A percentile compares a stretch with the other conserved stretches of the same genome.
phyloP scores from a whole-genome alignment of 2,329 filamentous ascomycete genomes.

The Aspergillus costaricaensis region DNA sequence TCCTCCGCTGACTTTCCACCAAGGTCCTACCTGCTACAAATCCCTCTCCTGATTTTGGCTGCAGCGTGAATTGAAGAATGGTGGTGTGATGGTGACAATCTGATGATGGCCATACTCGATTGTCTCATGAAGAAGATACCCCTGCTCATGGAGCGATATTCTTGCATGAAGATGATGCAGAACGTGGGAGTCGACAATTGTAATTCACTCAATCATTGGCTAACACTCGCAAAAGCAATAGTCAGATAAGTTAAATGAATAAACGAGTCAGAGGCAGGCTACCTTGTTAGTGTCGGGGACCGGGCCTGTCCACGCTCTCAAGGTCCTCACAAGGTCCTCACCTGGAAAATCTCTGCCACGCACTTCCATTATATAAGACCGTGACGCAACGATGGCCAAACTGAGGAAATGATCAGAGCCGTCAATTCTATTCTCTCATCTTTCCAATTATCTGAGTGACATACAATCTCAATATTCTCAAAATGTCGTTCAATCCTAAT shows the following conservation, averaged over 20 bases:
- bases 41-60: not conserved
- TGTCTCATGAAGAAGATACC: not conserved
- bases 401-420: constrained; percentile 1
- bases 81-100: not conserved
- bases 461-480: not conserved
- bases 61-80: not conserved
- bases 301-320: not conserved
- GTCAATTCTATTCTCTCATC: not conserved
- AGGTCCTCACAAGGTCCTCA: constrained; percentile 1
- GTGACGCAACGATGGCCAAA: not conserved
- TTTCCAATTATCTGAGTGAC: not conserved
- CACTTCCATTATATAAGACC: not conserved
- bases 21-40: not conserved
- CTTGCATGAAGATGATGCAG: not conserved
- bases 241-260: not conserved
- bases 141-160: not conserved
- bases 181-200: not conserved
- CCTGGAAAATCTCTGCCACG: not conserved
- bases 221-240: not conserved
- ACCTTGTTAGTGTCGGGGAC: constrained; percentile 1
- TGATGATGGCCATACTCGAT: not conserved
- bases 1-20: not conserved
- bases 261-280: not conserved
- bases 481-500: constrained; percentile 14
- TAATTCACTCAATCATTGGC: not conserved